A percentile compares a stretch with the other conserved stretches of the same genome.
Conservation (phyloP, 2,329 filamentous ascomycete genomes). For the Chaetomium sp. region DNA sequence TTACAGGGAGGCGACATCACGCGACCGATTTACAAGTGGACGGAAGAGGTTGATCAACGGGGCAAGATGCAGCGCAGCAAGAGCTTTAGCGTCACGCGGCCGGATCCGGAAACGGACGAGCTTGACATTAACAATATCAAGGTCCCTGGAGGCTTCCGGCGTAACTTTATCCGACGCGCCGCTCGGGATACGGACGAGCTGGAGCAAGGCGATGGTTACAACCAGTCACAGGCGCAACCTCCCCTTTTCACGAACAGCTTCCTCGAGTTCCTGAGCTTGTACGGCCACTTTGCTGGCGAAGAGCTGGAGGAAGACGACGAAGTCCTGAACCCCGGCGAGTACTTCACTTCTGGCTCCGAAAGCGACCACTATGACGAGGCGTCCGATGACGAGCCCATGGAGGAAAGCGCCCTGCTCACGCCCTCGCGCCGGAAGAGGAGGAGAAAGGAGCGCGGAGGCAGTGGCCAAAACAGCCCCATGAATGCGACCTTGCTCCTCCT, state of each 20-base stretch:
- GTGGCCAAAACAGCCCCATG: conserved; percentile 69
- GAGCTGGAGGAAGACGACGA: conserved; percentile 96
- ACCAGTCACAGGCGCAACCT: conserved; percentile 39
- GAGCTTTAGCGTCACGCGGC: conserved; percentile 75
- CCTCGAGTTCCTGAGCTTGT: conserved; percentile 89
- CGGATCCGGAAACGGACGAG: conserved; percentile 71
- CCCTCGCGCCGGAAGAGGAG: conserved; percentile 67
- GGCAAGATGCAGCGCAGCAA: conserved; percentile 69
- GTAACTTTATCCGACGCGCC: conserved; percentile 77
- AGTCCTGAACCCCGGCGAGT: conserved; percentile 77
- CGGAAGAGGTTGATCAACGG: conserved; percentile 71
- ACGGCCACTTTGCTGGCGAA: conserved; percentile 96
- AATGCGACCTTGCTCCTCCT: conserved; percentile 80
- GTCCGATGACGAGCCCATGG: conserved; percentile 71
- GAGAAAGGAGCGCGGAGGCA: conserved; percentile 66
- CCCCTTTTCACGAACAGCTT: conserved; percentile 85
- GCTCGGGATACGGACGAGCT: conserved; percentile 53
- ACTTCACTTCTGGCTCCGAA: conserved; percentile 75
- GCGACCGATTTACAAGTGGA: conserved; percentile 92
- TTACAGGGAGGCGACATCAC: conserved; percentile 94
- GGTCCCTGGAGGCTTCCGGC: conserved; percentile 85
- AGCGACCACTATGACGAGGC: conserved; percentile 53
- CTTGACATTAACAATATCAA: conserved; percentile 87
- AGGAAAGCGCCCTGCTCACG: conserved; percentile 77
- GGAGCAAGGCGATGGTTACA: conserved; percentile 34